phyloP scores from a whole-genome alignment of 2,329 filamentous ascomycete genomes.

The Alternaria burnsii region DNA sequence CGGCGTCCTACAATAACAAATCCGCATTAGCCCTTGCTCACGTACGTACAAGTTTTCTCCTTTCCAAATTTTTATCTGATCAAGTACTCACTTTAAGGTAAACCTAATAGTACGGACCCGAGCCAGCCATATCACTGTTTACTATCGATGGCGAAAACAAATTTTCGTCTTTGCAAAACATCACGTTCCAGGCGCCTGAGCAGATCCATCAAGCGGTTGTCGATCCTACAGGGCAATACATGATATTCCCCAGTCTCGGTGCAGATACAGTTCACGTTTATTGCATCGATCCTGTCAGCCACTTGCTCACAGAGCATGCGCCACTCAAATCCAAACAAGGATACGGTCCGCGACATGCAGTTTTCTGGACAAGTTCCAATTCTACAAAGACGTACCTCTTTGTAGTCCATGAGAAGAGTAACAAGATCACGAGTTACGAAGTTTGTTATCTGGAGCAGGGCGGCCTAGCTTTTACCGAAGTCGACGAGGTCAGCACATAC shows the following conservation, averaged over 20 bases:
- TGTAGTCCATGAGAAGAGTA: slow-evolving; percentile 68
- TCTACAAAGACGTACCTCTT: slow-evolving; percentile 60
- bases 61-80: neutral
- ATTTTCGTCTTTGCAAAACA: slow-evolving; percentile 47
- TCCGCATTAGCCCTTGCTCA: slow-evolving; percentile 49
- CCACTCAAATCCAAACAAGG: slow-evolving; percentile 60
- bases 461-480: slow-evolving; percentile 57
- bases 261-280: slow-evolving; percentile 70
- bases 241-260: slow-evolving; percentile 72
- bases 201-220: slow-evolving; percentile 71
- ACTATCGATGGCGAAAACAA: slow-evolving; percentile 16
- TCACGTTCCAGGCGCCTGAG: slow-evolving; percentile 52
- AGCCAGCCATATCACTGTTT: slow-evolving; percentile 49
- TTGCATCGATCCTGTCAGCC: slow-evolving; percentile 56
- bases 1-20: slow-evolving; percentile 53
- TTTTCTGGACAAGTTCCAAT: slow-evolving; percentile 59
- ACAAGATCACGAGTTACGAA: slow-evolving; percentile 65
- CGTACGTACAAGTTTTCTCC: slow-evolving; percentile 7
- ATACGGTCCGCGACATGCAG: slow-evolving; percentile 70
- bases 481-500: slow-evolving; percentile 56
- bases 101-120: slow-evolving; percentile 48
- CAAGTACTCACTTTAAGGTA: neutral
- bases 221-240: slow-evolving; percentile 70
- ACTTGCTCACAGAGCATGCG: slow-evolving; percentile 56
- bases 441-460: slow-evolving; percentile 59